Evolutionary conservation across 148 eudicot genomes (phyloP).

Genomic region (Camellia sinensis): DNA sequence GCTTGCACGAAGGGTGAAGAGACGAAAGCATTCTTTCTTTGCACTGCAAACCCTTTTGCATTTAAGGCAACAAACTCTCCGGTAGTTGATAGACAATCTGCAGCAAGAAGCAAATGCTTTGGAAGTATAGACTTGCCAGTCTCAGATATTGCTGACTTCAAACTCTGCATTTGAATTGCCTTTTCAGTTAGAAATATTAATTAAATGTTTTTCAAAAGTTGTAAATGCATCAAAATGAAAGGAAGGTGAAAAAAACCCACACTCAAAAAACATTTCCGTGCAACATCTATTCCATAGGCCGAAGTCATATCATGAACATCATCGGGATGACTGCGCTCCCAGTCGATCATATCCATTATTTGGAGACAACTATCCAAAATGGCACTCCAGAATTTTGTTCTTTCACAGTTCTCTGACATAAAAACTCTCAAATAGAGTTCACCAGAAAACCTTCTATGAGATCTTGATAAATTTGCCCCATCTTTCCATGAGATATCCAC

Average conservation of each 20-base stretch:
- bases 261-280: slow-evolving; percentile 56
- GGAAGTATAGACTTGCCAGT: slow-evolving; percentile 76
- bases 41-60: slow-evolving; percentile 73
- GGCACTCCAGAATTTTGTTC: slow-evolving; percentile 50
- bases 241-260: slow-evolving; percentile 36
- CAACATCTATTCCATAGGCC: slow-evolving; percentile 70
- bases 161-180: slow-evolving; percentile 46
- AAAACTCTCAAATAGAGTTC: slow-evolving; percentile 65
- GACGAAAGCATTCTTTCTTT: slow-evolving; percentile 57
- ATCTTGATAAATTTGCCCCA: slow-evolving; percentile 31
- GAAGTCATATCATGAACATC: slow-evolving; percentile 58
- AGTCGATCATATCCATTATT: slow-evolving; percentile 76
- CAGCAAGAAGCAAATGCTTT: slow-evolving; percentile 71
- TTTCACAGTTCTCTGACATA: slow-evolving; percentile 46
- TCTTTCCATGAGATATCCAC: slow-evolving; percentile 87
- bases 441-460: slow-evolving; percentile 34
- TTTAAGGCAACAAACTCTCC: slow-evolving; percentile 81
- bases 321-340: slow-evolving; percentile 94
- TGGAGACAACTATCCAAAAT: slow-evolving; percentile 66
- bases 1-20: slow-evolving; percentile 83
- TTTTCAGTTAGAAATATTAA: background rate
- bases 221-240: background rate
- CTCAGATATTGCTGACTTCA: slow-evolving; percentile 65
- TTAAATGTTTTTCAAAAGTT: background rate
- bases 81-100: slow-evolving; percentile 71